Evolutionary conservation across 2,329 filamentous ascomycete species (phyloP).

Genomic region (Fusarium hostae): DNA sequence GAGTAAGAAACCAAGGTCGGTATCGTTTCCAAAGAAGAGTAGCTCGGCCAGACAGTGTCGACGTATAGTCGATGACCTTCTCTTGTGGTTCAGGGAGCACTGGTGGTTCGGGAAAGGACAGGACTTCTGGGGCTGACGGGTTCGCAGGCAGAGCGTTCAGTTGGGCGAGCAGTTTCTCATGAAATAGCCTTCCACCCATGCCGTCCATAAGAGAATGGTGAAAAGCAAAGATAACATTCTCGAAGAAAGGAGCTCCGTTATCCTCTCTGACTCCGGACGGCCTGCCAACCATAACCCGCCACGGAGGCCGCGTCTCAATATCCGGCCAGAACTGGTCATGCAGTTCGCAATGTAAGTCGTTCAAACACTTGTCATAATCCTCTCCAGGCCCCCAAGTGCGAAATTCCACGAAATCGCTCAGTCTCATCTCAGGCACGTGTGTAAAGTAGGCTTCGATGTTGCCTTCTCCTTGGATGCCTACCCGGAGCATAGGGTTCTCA

Average conservation of each 20-base stretch:
- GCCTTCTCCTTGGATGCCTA: constrained; percentile 60
- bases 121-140: background rate
- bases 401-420: constrained; percentile 57
- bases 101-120: constrained; percentile 46
- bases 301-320: constrained; percentile 55
- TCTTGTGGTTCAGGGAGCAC: constrained; percentile 55
- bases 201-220: constrained; percentile 67
- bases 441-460: constrained; percentile 58
- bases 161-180: constrained; percentile 57
- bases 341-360: constrained; percentile 51
- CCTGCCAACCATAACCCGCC: constrained; percentile 57
- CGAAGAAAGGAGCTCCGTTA: constrained; percentile 18
- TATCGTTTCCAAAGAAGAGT: constrained; percentile 54
- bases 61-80: constrained; percentile 53
- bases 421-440: constrained; percentile 55
- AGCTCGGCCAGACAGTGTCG: constrained; percentile 55
- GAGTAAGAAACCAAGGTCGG: constrained; percentile 53
- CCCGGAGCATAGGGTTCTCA: constrained; percentile 59
- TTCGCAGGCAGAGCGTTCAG: constrained; percentile 47
- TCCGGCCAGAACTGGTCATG: constrained; percentile 57
- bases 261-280: background rate
- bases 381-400: constrained; percentile 33
- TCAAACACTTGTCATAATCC: constrained; percentile 48
- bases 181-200: constrained; percentile 60
- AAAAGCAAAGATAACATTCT: constrained; percentile 60